Conservation (phyloP, 768 basidiomycete species). For the Rhodocollybia butyracea region DNA sequence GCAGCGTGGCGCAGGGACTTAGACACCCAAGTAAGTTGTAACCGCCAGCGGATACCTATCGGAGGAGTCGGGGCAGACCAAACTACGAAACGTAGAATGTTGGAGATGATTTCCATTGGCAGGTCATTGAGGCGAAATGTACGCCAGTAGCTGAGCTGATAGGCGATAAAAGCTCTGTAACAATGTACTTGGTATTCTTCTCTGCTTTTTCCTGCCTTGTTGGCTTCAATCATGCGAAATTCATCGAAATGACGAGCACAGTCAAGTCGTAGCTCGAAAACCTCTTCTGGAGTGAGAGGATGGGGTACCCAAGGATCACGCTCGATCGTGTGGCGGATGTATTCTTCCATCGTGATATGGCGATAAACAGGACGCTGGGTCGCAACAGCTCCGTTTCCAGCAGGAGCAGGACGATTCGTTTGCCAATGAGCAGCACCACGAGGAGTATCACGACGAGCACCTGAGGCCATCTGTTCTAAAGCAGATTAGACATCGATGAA, state of each 20-base stretch:
- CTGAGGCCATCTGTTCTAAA: background rate
- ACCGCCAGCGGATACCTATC: conserved; percentile 35
- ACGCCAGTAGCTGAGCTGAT: conserved; percentile 28
- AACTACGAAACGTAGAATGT: conserved; percentile 58
- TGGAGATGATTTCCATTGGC: conserved; percentile 61
- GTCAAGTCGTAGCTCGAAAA: conserved; percentile 7
- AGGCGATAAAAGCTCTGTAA: conserved; percentile 1
- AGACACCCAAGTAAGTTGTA: conserved; percentile 59
- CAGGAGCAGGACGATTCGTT: background rate
- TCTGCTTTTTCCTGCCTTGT: too few relatives aligned
- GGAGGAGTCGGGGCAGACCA: conserved; percentile 45
- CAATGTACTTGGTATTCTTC: background rate
- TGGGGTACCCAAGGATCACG: conserved; percentile 14
- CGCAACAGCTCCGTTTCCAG: background rate
- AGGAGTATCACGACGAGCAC: background rate
- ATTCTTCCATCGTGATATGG: background rate
- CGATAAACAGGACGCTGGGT: background rate
- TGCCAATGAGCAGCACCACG: background rate
- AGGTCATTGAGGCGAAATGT: conserved; percentile 59
- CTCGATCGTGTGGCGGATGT: background rate
- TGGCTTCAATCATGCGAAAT: conserved; percentile 9
- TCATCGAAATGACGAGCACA: conserved; percentile 6
- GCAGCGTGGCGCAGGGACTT: conserved; percentile 49
- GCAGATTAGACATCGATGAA: conserved; percentile 1
- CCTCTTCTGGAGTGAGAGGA: conserved; percentile 13